Conservation (phyloP, 352 stramenopile species). For the Pythium graminicola region DNA sequence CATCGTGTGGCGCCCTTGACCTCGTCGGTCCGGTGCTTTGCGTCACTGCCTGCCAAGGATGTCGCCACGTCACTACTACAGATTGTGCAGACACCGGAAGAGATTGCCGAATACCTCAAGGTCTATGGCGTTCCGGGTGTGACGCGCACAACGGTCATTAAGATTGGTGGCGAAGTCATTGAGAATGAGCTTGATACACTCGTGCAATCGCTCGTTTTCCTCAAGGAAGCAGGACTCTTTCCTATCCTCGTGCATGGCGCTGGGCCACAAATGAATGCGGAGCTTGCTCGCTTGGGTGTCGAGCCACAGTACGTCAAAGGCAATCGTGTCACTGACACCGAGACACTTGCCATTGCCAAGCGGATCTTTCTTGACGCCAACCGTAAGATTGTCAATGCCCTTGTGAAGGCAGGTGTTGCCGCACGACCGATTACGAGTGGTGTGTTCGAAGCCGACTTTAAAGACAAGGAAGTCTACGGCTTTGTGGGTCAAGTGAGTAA, state of each 20-base stretch:
- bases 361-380: conserved; percentile 83
- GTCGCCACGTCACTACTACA: conserved; percentile 49
- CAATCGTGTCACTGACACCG: conserved; percentile 83
- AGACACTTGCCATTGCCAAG: conserved; percentile 82
- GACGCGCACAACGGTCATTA: conserved; percentile 80
- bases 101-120: conserved; percentile 62
- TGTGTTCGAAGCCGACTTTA: conserved; percentile 80
- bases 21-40: conserved; percentile 7
- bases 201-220: conserved; percentile 75
- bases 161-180: conserved; percentile 86
- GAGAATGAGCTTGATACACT: conserved; percentile 83
- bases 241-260: conserved; percentile 85
- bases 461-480: conserved; percentile 76
- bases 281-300: conserved; percentile 68
- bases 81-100: conserved; percentile 47
- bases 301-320: conserved; percentile 85
- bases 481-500: conserved; percentile 80
- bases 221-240: conserved; percentile 77
- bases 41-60: conserved; percentile 35
- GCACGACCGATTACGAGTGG: conserved; percentile 77
- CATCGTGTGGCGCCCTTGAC: too few species aligned
- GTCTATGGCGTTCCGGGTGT: conserved; percentile 69
- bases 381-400: conserved; percentile 68
- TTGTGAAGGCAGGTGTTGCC: conserved; percentile 55
- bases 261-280: conserved; percentile 86